These are phyloP conservation scores for Delphinella strobiligena DNA, from an alignment of 2,329 filamentous ascomycete species.

Conservation along the genomic window DNA sequence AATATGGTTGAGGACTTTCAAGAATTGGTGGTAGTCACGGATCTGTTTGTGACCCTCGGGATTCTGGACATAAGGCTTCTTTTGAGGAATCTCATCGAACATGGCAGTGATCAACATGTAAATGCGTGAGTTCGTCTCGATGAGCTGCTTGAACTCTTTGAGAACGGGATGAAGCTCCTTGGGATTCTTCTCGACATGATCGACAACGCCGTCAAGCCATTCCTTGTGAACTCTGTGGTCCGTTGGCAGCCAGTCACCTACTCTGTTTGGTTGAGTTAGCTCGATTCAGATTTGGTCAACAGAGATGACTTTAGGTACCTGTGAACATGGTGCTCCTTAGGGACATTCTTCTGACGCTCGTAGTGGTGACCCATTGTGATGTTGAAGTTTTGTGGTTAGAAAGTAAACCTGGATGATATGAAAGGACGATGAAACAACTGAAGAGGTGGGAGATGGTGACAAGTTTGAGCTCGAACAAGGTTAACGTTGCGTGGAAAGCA, in stretches of 20 bases:
- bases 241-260: constrained; percentile 50
- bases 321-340: constrained; percentile 33
- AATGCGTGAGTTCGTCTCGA: constrained; percentile 51
- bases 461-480: no score
- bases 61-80: constrained; percentile 48
- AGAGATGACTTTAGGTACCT: constrained; percentile 25
- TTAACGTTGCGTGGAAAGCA: no score
- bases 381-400: no score
- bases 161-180: constrained; percentile 47
- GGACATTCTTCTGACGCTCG: constrained; percentile 27
- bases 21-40: constrained; percentile 54
- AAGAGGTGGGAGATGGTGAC: background rate
- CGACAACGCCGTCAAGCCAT: constrained; percentile 48
- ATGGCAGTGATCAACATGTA: constrained; percentile 57
- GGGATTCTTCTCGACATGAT: constrained; percentile 40
- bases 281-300: background rate
- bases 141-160: constrained; percentile 52
- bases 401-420: no score
- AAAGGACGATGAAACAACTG: background rate
- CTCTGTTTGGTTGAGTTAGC: constrained; percentile 20
- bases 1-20: constrained; percentile 51
- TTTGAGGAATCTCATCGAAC: constrained; percentile 50
- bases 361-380: background rate
- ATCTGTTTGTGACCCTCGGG: constrained; percentile 52
- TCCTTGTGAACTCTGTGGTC: constrained; percentile 50